Conservation (phyloP, 441 rosid species). For the Dalechampia spathulata region DNA sequence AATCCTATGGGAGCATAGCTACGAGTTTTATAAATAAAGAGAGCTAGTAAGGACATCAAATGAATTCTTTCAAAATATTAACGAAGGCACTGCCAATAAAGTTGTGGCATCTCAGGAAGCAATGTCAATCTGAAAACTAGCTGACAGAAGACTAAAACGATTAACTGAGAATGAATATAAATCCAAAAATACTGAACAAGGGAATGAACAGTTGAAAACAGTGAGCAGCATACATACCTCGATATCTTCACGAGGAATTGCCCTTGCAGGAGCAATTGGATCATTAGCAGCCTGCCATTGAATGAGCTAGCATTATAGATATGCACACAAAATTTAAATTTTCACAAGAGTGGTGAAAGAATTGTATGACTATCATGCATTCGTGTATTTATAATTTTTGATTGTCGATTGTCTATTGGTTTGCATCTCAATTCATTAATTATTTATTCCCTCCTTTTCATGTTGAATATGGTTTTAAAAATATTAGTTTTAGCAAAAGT, state of each 20-base stretch:
- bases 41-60: too few relatives aligned
- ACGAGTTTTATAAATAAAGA: too few relatives aligned
- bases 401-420: too few relatives aligned
- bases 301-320: neutral
- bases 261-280: constrained; percentile 78
- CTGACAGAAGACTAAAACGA: neutral
- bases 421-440: too few relatives aligned
- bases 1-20: too few relatives aligned
- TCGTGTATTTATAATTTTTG: too few relatives aligned
- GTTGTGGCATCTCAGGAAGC: neutral
- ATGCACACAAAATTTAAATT: neutral
- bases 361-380: too few relatives aligned
- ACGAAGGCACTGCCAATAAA: too few relatives aligned
- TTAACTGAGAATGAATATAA: neutral
- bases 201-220: neutral
- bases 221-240: constrained; percentile 33
- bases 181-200: neutral
- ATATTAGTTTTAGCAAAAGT: too few relatives aligned
- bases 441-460: too few relatives aligned
- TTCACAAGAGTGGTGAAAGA: neutral
- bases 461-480: too few relatives aligned
- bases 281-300: constrained; percentile 70
- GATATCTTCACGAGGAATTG: constrained; percentile 68
- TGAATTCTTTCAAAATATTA: too few relatives aligned
- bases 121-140: neutral